Evolutionary conservation across 2,329 filamentous ascomycete genomes (phyloP).

Genomic region (Epichloe festucae): DNA sequence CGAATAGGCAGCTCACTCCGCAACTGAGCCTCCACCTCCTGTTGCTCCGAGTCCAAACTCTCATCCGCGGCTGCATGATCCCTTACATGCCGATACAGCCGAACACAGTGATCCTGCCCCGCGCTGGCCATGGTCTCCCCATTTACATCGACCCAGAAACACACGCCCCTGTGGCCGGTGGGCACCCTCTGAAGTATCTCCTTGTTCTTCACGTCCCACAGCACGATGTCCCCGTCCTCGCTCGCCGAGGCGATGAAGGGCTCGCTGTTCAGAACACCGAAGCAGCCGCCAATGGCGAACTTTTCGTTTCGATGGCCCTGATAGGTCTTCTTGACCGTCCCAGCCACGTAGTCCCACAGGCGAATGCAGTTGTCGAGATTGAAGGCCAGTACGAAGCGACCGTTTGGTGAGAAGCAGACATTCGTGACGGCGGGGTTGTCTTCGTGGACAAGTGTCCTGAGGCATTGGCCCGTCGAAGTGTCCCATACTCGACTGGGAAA

Average conservation of each 20-base stretch:
- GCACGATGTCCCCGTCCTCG: constrained; percentile 71
- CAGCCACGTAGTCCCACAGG: constrained; percentile 89
- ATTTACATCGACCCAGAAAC: constrained; percentile 52
- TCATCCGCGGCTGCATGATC: not conserved
- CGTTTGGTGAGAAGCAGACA: constrained; percentile 88
- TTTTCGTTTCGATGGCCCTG: constrained; percentile 78
- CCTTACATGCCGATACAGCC: constrained; percentile 30
- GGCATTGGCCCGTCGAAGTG: constrained; percentile 83
- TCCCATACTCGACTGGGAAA: constrained; percentile 72
- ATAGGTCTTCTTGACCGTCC: constrained; percentile 90
- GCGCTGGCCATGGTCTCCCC: constrained; percentile 43
- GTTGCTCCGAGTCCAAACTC: not conserved
- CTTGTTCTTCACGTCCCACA: constrained; percentile 88
- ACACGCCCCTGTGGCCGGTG: constrained; percentile 39
- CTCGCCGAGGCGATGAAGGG: constrained; percentile 70
- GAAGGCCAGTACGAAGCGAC: constrained; percentile 82
- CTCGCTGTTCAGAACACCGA: constrained; percentile 43
- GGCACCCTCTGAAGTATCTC: constrained; percentile 57
- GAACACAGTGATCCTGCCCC: constrained; percentile 40
- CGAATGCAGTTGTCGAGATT: constrained; percentile 83
- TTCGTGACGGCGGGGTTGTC: constrained; percentile 83
- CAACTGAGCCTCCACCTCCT: constrained; percentile 1
- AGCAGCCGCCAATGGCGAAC: constrained; percentile 75
- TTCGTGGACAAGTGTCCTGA: constrained; percentile 90
- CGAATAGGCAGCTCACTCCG: constrained; percentile 2